Conservation (phyloP, 371 early-diverging fungal genomes). For the Lichtheimia hyalospora region DNA sequence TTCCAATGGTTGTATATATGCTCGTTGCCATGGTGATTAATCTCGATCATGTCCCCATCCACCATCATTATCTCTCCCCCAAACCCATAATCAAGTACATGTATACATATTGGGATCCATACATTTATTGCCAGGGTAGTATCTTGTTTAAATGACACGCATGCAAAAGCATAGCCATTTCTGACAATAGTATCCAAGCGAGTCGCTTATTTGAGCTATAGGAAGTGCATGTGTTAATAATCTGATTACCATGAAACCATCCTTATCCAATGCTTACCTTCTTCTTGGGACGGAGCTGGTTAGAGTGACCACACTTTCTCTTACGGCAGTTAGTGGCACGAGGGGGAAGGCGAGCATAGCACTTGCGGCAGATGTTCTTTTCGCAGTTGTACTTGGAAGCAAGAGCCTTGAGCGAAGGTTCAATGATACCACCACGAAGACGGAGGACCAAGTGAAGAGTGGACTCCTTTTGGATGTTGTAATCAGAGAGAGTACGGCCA, state of each 20-base stretch:
- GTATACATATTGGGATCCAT: too few species aligned
- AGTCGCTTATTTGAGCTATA: constrained; percentile 39
- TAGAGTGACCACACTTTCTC: constrained; percentile 99
- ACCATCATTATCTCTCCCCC: too few species aligned
- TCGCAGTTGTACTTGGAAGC: constrained; percentile 99
- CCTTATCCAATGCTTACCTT: constrained; percentile 45
- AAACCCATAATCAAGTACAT: too few species aligned
- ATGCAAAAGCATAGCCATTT: too few species aligned
- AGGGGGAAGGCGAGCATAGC: constrained; percentile 99
- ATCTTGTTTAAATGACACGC: too few species aligned
- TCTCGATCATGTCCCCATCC: too few species aligned
- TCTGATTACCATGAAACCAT: neutral
- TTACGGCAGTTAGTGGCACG: constrained; percentile 99
- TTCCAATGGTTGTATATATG: too few species aligned
- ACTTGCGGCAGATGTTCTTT: constrained; percentile 99
- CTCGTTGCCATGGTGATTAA: too few species aligned
- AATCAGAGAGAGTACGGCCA: constrained; percentile 88
- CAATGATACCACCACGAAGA: constrained; percentile 97
- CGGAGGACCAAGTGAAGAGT: constrained; percentile 98
- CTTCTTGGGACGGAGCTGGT: constrained; percentile 99
- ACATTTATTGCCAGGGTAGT: too few species aligned
- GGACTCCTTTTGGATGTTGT: constrained; percentile 96
- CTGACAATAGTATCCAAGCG: constrained; percentile 2
- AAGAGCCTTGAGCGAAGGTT: constrained; percentile 95
- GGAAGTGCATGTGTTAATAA: neutral